These are phyloP conservation scores for Lophium mytilinum DNA, from an alignment of 495 filamentous ascomycete species.

Conservation along the genomic window DNA sequence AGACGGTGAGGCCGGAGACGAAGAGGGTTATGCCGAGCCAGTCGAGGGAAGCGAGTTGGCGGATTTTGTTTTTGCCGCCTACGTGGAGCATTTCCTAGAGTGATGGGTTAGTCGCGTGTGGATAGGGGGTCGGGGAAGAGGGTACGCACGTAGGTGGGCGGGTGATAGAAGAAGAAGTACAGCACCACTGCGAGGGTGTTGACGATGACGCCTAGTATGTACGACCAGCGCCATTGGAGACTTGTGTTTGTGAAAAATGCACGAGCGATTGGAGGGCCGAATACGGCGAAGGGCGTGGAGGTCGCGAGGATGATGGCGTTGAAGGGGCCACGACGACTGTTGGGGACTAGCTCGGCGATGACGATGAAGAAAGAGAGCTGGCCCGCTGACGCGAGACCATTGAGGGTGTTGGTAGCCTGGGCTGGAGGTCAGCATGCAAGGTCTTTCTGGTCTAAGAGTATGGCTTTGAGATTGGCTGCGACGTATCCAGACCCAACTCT, in stretches of 20 bases:
- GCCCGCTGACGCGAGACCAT: slow-evolving; percentile 32
- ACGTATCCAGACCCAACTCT: too few relatives aligned
- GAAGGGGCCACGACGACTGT: slow-evolving; percentile 34
- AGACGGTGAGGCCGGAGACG: slow-evolving; percentile 37
- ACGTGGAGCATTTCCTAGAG: slow-evolving; percentile 15
- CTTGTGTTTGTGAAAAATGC: slow-evolving; percentile 32
- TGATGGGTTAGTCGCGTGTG: slow-evolving; percentile 3
- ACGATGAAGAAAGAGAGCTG: slow-evolving; percentile 30
- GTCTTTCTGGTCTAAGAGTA: background rate
- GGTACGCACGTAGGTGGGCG: slow-evolving; percentile 12
- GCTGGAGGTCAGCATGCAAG: background rate
- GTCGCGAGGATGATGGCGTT: slow-evolving; percentile 36
- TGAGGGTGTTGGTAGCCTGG: slow-evolving; percentile 21
- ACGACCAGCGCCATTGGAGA: slow-evolving; percentile 39
- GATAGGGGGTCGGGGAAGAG: slow-evolving; percentile 31
- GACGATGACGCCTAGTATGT: slow-evolving; percentile 40
- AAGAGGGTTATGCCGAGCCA: slow-evolving; percentile 39
- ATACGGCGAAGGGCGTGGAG: slow-evolving; percentile 32
- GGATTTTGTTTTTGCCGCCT: slow-evolving; percentile 9
- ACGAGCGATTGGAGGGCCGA: slow-evolving; percentile 39
- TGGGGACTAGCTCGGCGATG: slow-evolving; percentile 40
- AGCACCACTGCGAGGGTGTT: slow-evolving; percentile 32
- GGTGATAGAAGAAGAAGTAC: slow-evolving; percentile 29
- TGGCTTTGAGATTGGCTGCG: too few relatives aligned
- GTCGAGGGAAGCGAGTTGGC: slow-evolving; percentile 37